These are phyloP conservation scores for Ceratorhiza oryzae-sativae DNA, from an alignment of 1,284 basidiomycete genomes.

Conservation along the genomic window DNA sequence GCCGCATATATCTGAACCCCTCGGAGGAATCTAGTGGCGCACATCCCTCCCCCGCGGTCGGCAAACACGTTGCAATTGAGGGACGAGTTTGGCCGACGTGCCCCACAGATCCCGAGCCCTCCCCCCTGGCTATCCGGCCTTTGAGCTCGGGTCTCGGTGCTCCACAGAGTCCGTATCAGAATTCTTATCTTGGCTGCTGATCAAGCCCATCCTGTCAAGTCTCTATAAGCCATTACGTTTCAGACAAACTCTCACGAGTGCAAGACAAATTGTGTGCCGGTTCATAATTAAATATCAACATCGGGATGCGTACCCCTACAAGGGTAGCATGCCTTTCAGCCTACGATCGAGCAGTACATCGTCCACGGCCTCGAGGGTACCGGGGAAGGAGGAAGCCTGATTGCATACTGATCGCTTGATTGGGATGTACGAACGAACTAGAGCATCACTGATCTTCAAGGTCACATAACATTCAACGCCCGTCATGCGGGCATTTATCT, in stretches of 20 bases:
- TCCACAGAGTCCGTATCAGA: constrained; percentile 16
- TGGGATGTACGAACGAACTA: not conserved
- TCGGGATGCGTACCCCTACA: not conserved
- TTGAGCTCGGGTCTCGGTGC: constrained; percentile 12
- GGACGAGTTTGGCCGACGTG: not conserved
- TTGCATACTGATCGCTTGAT: not conserved
- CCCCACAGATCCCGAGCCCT: constrained; percentile 2
- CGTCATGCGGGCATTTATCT: not conserved
- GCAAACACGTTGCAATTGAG: not conserved
- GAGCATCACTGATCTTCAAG: not conserved
- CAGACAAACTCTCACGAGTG: constrained; percentile 8
- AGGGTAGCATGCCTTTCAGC: not conserved
- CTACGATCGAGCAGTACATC: not conserved
- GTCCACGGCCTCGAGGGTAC: not conserved
- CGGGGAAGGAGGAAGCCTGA: not conserved
- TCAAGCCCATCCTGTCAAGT: constrained; percentile 15
- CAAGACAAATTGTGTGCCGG: not conserved
- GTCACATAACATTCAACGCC: not conserved
- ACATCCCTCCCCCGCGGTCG: not conserved
- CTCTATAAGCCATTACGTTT: constrained; percentile 1
- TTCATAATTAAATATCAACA: not conserved
- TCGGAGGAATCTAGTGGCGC: not conserved
- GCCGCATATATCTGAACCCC: not conserved
- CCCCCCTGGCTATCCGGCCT: not conserved
- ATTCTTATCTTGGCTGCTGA: constrained; percentile 1